phyloP scores from a whole-genome alignment of 2,329 filamentous ascomycete species.

The Coniochaeta hoffmannii region DNA sequence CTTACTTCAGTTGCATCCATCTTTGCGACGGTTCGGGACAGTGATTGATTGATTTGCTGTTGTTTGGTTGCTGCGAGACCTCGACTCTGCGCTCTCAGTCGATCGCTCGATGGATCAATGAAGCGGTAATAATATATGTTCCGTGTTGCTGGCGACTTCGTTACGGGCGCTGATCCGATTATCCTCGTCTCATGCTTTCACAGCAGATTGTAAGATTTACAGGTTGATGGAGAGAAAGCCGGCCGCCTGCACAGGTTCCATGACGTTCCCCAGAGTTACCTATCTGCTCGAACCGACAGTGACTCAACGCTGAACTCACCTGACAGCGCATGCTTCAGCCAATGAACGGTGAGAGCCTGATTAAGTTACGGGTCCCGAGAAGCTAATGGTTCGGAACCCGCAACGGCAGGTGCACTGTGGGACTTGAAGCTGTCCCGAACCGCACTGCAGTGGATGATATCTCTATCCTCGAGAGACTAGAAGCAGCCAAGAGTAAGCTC shows the following conservation, averaged over 20 bases:
- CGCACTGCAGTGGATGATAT: not conserved
- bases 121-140: not conserved
- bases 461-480: not conserved
- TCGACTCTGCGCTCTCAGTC: not conserved
- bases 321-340: not conserved
- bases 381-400: not conserved
- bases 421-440: not conserved
- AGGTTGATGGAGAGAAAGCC: not conserved
- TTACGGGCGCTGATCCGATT: not conserved
- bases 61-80: not conserved
- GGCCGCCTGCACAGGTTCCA: not conserved
- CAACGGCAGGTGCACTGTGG: not conserved
- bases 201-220: not conserved
- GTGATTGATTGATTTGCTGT: not conserved
- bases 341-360: not conserved
- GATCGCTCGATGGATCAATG: not conserved
- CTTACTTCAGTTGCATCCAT: constrained; percentile 3
- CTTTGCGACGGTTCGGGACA: not conserved
- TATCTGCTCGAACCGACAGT: not conserved
- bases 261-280: not conserved
- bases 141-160: not conserved
- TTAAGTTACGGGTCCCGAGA: not conserved
- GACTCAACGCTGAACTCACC: not conserved
- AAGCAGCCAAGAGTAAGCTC: not conserved
- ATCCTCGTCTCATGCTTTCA: not conserved